These are phyloP conservation scores for Camelina sativa DNA, from an alignment of 345 rosid species.

Conservation along the genomic window DNA sequence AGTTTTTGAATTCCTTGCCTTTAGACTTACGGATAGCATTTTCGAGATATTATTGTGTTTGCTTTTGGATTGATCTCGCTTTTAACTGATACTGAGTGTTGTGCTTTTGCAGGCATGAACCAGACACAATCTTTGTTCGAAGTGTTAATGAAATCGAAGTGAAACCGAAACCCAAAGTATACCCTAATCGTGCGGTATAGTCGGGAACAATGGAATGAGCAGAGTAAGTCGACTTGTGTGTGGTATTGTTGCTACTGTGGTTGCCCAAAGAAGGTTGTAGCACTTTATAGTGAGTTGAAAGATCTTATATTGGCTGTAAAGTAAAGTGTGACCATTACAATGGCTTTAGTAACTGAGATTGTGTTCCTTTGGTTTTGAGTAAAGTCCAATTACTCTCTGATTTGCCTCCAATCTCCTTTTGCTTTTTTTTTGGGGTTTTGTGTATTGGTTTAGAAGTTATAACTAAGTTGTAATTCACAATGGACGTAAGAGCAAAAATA, in stretches of 20 bases:
- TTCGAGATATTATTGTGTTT: not conserved
- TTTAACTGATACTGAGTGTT: conserved; percentile 1
- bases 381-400: conserved; percentile 12
- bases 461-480: not conserved
- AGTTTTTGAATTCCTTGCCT: too few species aligned
- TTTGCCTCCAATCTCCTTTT: not conserved
- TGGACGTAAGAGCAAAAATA: not conserved
- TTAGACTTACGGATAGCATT: not conserved
- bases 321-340: conserved; percentile 12
- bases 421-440: not conserved
- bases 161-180: conserved; percentile 88
- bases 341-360: conserved; percentile 12
- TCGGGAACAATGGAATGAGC: not conserved
- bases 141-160: conserved; percentile 94
- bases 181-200: conserved; percentile 75
- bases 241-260: conserved; percentile 10
- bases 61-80: conserved; percentile 2
- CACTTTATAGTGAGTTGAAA: not conserved
- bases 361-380: conserved; percentile 26
- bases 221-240: not conserved
- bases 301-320: conserved; percentile 24
- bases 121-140: conserved; percentile 85
- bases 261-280: conserved; percentile 3
- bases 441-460: not conserved
- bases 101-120: conserved; percentile 77